Conservation (phyloP, 441 rosid species). For the Eutrema salsugineum region DNA sequence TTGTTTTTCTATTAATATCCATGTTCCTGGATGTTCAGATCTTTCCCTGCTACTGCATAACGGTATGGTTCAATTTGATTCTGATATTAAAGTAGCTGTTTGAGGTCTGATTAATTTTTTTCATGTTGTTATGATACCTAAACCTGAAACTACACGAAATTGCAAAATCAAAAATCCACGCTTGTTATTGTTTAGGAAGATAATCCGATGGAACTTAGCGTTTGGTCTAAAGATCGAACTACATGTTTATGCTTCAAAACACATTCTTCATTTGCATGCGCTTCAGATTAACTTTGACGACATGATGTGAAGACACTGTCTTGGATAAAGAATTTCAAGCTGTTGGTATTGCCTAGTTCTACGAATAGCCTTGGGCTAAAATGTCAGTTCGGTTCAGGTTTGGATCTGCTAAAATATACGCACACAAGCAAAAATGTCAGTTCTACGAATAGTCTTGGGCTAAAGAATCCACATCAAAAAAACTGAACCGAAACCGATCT, state of each 20-base stretch:
- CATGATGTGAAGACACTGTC: background rate
- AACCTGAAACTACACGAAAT: background rate
- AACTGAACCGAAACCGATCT: too few species aligned
- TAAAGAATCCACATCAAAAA: too few species aligned
- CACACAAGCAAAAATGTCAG: too few species aligned
- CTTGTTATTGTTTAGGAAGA: background rate
- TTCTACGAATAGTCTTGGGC: too few species aligned
- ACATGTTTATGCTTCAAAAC: too few species aligned
- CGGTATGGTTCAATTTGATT: background rate
- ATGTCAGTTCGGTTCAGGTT: too few species aligned
- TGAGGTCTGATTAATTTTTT: background rate
- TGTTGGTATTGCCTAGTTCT: background rate
- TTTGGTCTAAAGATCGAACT: too few species aligned
- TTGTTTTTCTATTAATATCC: background rate
- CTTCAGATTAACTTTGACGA: too few species aligned
- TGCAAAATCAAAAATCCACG: background rate
- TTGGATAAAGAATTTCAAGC: background rate
- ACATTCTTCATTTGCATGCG: too few species aligned
- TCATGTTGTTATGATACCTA: background rate
- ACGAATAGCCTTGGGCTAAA: too few species aligned
- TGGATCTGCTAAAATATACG: too few species aligned
- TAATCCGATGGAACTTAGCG: background rate
- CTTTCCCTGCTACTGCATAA: background rate
- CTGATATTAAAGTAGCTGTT: background rate
- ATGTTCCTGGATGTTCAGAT: background rate